Base-by-base conservation (phyloP, 495 filamentous ascomycete genomes). In the Aspergillus incahuasiensis region DNA sequence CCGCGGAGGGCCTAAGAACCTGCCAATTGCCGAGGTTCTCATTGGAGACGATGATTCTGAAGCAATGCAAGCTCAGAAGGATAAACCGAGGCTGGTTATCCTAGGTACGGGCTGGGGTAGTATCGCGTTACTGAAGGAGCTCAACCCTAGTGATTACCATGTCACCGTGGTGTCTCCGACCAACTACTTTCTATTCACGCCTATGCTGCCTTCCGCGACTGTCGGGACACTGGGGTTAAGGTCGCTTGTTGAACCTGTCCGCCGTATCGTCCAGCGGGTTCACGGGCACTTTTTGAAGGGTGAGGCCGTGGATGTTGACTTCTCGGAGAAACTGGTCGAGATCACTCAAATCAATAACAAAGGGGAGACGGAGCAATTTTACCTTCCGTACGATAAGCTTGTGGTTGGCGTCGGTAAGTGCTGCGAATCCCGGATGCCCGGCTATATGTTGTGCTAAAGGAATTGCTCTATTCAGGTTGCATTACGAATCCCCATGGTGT, bases 361-460 rank as follows among this genome's bases (percentile, higher is more conserved):
- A 55, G 94, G 94, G 9, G 72, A 87, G 43, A 81, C 82, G 62
- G 75, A 83, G 56, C 76, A 82, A 38, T 97, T 99, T 72, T 99
- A 99, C 75, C 73, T 99, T 1, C 95, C 95, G 0, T 99, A 99
- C 62, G 95, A 99, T 67, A 99, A 99, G 75, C 78, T 99, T n/a
- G 90, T 99, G 18, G 78, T 99, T 62, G 92, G 84, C 54, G 92
- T 97, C 52, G 94, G 84, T 86, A 73, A 55, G 82, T 63, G 54
- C 3, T 21, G 11, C 1, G 12, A 47, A 2, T 24, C 38, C n/a
- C 25, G 25, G 9, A 35, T 46, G 15, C 9, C 43, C 21, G n/a
- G 21, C 20, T 32, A 7, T 12, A 16, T 3, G 2, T 12, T n/a
- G 45, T 47, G n/a, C 41, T 44, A 5, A 24, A 20, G 6, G 38